Evolutionary conservation across 179 eudicot species (phyloP).

Genomic region (Beta macrorhiza): DNA sequence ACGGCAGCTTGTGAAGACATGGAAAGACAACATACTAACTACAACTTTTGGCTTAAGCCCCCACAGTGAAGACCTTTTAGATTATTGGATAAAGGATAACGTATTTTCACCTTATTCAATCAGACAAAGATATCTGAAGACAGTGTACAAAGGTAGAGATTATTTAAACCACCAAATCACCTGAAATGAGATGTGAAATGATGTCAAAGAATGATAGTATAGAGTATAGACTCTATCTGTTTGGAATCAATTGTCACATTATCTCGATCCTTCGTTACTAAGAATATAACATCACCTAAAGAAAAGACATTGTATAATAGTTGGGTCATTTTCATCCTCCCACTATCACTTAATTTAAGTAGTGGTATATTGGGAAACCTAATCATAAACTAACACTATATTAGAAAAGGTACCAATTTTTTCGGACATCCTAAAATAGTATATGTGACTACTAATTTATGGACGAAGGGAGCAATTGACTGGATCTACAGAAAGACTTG

Average conservation of each 20-base stretch:
- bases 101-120: constrained; percentile 14
- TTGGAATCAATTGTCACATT: no score
- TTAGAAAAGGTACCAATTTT: no score
- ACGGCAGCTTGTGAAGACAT: constrained; percentile 26
- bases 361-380: no score
- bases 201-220: constrained; percentile 32
- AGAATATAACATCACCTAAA: no score
- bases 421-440: no score
- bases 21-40: constrained; percentile 29
- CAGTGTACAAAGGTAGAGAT: not conserved
- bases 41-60: constrained; percentile 24
- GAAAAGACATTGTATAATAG: no score
- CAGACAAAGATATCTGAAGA: not conserved
- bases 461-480: not conserved
- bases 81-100: constrained; percentile 7
- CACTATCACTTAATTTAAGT: no score
- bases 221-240: not conserved
- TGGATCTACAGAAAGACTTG: constrained; percentile 16
- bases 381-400: no score
- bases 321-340: no score
- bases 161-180: not conserved
- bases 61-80: constrained; percentile 20
- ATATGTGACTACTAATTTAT: no score
- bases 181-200: constrained; percentile 12
- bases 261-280: no score